Base-by-base conservation (phyloP, 78 protist species). In the Emiliania huxleyi region DNA sequence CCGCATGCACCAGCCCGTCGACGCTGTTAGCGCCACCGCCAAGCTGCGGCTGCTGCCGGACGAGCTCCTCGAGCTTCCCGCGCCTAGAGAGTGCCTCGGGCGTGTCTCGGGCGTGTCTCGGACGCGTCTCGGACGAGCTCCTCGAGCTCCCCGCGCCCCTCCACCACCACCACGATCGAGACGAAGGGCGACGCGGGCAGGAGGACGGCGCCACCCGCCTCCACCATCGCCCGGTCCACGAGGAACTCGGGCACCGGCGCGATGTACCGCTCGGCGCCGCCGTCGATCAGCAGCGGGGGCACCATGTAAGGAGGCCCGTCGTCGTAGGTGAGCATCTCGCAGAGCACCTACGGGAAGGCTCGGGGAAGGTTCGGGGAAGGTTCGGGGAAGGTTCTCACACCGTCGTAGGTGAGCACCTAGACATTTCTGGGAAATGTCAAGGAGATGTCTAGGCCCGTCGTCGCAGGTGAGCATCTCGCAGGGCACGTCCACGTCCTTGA, bases 401-500 rank as follows among this genome's bases (percentile, higher is more conserved):
- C n/a, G n/a, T n/a, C n/a, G n/a, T n/a, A n/a, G n/a, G n/a, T n/a
- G n/a, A n/a, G n/a, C n/a, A n/a, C n/a, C n/a, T n/a, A n/a, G n/a
- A n/a, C n/a, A n/a, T n/a, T n/a, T n/a, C n/a, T n/a, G n/a, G n/a
- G n/a, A n/a, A n/a, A n/a, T n/a, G n/a, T n/a, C n/a, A n/a, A n/a
- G n/a, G n/a, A n/a, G n/a, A n/a, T n/a, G n/a, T n/a, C n/a, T n/a
- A n/a, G n/a, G n/a, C n/a, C n/a, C n/a, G n/a, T n/a, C 62, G 8
- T 8, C 62, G 62, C 62, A 52, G 40, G 81, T 77, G 21, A 77
- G 85, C 19, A 4, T 46, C 33, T 23, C 33, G 93, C 94, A 94
- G 35, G 97, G 96, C 18, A 96, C 95, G 40, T 93, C 93, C 0
- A 92, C 95, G 75, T 98, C 99, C 49, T 94, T 95, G 93, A 94